Evolutionary conservation across 306 rosid genomes (phyloP).

Genomic region (Luffa acutangula): DNA sequence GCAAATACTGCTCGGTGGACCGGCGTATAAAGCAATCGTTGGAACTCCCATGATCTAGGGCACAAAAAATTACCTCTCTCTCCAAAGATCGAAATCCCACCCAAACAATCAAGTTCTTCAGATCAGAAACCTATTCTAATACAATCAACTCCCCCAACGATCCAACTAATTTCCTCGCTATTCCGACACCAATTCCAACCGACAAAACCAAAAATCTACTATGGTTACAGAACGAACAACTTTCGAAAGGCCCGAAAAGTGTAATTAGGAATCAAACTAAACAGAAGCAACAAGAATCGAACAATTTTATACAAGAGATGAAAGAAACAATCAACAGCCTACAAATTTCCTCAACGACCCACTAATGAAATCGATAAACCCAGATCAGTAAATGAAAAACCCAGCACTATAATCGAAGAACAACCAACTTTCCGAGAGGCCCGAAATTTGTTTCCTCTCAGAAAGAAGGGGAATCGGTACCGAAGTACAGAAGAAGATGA

Average conservation of each 20-base stretch:
- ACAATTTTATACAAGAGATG: neutral
- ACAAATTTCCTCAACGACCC: neutral
- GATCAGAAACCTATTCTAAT: neutral
- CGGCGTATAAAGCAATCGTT: conserved; percentile 73
- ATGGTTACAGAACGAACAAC: neutral
- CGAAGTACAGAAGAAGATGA: conserved; percentile 6
- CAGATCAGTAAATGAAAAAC: neutral
- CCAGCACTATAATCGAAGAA: neutral
- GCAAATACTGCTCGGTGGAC: conserved; percentile 73
- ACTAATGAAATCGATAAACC: neutral
- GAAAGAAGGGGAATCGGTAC: conserved; percentile 16
- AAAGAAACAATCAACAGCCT: neutral
- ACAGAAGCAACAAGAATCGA: neutral
- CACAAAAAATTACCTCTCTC: neutral
- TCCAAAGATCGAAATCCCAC: conserved; percentile 3
- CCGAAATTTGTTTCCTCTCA: neutral
- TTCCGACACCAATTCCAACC: neutral
- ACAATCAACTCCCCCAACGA: neutral
- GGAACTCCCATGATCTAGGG: conserved; percentile 60
- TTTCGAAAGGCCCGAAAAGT: neutral
- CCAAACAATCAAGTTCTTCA: neutral
- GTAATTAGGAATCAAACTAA: neutral
- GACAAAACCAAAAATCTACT: neutral
- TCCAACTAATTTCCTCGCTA: neutral
- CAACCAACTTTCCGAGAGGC: neutral